Conservation (phyloP, 208 protist genomes). For the Trypanosoma cruzi region DNA sequence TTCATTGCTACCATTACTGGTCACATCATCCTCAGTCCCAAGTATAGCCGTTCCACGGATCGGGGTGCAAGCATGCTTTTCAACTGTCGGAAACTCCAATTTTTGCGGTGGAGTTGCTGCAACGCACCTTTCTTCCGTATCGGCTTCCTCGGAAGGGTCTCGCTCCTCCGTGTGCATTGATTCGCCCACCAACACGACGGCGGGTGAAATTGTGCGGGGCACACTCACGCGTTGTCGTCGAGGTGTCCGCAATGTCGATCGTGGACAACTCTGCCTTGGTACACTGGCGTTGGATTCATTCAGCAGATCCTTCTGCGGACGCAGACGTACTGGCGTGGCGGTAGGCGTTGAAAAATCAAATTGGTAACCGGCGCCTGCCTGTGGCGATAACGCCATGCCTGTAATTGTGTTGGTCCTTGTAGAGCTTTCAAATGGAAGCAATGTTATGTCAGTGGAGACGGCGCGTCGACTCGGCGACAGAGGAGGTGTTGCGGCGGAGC, state of each 20-base stretch:
- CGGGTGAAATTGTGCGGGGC: slow-evolving; percentile 10
- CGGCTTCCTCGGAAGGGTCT: neutral
- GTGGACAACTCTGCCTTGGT: slow-evolving; percentile 15
- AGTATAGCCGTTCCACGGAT: slow-evolving; percentile 7
- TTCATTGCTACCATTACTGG: neutral
- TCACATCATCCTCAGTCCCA: neutral
- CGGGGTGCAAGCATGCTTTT: slow-evolving; percentile 6
- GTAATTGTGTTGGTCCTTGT: neutral
- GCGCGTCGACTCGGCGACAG: neutral
- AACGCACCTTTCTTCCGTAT: no score
- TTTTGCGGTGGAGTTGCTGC: neutral
- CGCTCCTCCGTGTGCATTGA: neutral
- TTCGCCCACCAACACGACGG: neutral
- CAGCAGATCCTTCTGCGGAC: neutral
- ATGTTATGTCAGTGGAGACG: slow-evolving; percentile 2
- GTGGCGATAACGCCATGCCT: slow-evolving; percentile 1
- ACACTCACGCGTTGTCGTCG: slow-evolving; percentile 11
- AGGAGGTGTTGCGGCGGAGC: slow-evolving; percentile 3
- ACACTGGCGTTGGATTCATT: neutral
- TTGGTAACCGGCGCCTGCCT: slow-evolving; percentile 9
- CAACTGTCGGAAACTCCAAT: neutral
- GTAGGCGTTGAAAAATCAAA: slow-evolving; percentile 32
- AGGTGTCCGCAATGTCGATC: slow-evolving; percentile 24
- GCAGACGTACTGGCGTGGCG: slow-evolving; percentile 7
- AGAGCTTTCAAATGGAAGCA: slow-evolving; percentile 19